These are phyloP conservation scores for Vararia minispora DNA, from an alignment of 768 basidiomycete genomes.

Conservation along the genomic window DNA sequence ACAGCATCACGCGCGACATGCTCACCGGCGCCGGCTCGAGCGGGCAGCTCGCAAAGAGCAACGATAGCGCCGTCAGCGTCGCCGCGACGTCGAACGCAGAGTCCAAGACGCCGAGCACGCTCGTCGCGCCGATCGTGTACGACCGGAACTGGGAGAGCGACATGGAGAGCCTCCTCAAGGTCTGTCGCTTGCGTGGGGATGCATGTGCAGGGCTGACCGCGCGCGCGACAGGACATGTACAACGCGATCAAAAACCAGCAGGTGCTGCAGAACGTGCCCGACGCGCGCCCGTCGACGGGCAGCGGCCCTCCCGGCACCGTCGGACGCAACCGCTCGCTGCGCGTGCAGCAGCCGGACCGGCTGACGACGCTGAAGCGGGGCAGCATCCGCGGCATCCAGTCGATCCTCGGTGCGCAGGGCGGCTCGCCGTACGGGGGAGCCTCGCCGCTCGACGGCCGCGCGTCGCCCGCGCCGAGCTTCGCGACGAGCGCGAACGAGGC, in stretches of 20 bases:
- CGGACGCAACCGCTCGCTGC: conserved; percentile 58
- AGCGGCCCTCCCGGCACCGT: conserved; percentile 46
- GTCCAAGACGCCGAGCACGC: conserved; percentile 23
- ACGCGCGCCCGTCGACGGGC: conserved; percentile 37
- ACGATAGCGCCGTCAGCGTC: conserved; percentile 57
- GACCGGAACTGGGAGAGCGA: conserved; percentile 75
- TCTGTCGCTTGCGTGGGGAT: no score
- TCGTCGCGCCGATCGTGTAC: conserved; percentile 31
- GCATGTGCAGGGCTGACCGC: no score
- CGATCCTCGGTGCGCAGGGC: conserved; percentile 56
- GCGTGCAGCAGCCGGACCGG: conserved; percentile 54
- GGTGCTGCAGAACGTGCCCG: conserved; percentile 54
- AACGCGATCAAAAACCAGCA: conserved; percentile 82
- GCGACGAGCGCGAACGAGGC: conserved; percentile 85
- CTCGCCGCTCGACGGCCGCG: conserved; percentile 74
- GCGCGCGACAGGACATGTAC: conserved; percentile 93
- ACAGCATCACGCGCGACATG: conserved; percentile 58
- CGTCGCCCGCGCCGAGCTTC: conserved; percentile 93
- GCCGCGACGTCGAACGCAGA: conserved; percentile 37
- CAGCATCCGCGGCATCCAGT: conserved; percentile 82
- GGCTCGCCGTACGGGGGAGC: conserved; percentile 77
- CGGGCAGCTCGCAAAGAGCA: conserved; percentile 24
- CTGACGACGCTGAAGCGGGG: conserved; percentile 76
- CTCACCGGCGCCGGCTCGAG: conserved; percentile 17
- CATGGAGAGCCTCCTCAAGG: conserved; percentile 81